These are phyloP conservation scores for Phytophthora rubi DNA, from an alignment of 352 stramenopile species.

Conservation along the genomic window DNA sequence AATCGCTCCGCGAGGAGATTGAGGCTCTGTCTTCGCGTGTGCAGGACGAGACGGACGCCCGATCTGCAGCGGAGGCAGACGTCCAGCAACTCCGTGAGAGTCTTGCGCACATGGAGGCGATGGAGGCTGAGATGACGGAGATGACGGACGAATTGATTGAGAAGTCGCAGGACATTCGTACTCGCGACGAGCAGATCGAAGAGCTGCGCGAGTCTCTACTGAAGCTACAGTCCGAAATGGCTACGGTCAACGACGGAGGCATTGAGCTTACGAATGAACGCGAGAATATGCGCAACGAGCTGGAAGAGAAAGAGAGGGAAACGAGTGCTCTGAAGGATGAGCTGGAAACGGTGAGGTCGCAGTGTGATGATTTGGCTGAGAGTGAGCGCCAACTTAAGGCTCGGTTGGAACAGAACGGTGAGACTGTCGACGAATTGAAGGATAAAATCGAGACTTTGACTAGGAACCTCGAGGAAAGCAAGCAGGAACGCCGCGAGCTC, in stretches of 20 bases:
- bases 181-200: constrained; percentile 71
- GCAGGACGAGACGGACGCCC: constrained; percentile 72
- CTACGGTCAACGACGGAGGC: constrained; percentile 51
- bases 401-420: constrained; percentile 51
- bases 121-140: constrained; percentile 78
- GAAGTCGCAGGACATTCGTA: constrained; percentile 74
- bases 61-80: constrained; percentile 63
- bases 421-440: constrained; percentile 50
- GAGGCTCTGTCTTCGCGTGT: constrained; percentile 62
- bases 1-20: constrained; percentile 71
- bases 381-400: constrained; percentile 48
- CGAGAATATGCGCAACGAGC: constrained; percentile 43
- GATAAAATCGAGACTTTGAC: constrained; percentile 51
- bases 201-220: constrained; percentile 49
- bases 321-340: constrained; percentile 43
- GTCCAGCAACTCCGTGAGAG: constrained; percentile 61
- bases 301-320: constrained; percentile 47
- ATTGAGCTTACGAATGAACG: constrained; percentile 51
- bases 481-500: constrained; percentile 43
- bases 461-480: constrained; percentile 47
- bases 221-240: constrained; percentile 57
- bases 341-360: constrained; percentile 45
- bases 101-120: constrained; percentile 68
- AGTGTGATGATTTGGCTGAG: constrained; percentile 65
- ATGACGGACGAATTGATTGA: constrained; percentile 83